Base-by-base conservation (phyloP, 1,139 yeast genomes). In the Geotrichum restrictum region DNA sequence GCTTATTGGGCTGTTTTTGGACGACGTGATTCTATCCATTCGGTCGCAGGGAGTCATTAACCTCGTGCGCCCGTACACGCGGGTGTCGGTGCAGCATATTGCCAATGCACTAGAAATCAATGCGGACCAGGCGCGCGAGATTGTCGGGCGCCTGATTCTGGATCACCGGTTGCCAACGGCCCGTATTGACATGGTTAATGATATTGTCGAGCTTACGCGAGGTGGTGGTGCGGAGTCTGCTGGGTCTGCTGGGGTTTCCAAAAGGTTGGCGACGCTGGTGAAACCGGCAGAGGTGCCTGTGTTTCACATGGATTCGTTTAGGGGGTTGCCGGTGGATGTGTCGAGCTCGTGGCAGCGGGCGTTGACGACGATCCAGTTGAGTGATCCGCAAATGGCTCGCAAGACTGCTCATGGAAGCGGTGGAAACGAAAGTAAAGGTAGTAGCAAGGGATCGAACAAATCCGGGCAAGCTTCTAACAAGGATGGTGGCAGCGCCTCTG, bases 151-250 rank as follows among this genome's bases (percentile, higher is more conserved):
- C 52, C 64, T 82, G 47, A 75, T 77, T 24, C 70, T 74, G 40
- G 71, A 71, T 32, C 83, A 82, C 2, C 69, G 71, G 53, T 60
- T 82, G 7, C 63, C 69, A 3, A 64, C 70, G 40, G 70, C 77
- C 10, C 73, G 73, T 46, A 63, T 83, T 11, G 82, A 83, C 66
- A 68, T 6, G 31, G 19, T 27, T 27, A 32, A n/a, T 10, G 33
- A 38, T 48, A 19, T 27, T 21, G 51, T 31, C 13, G 38, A 43
- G 19, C 29, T 43, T 24, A 5, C 19, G 37, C 42, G 31, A 13
- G n/a, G n/a, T n/a, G n/a, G n/a, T n/a, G n/a, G n/a, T n/a, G n/a
- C n/a, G n/a, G n/a, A n/a, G n/a, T 21, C 42, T n/a, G 29, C 13
- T 13, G 42, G 42, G 8, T 13, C 40, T 18, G 22, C 24, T 6